These are phyloP conservation scores for Thelonectria rubi DNA, from an alignment of 2,329 filamentous ascomycete genomes.

Conservation along the genomic window DNA sequence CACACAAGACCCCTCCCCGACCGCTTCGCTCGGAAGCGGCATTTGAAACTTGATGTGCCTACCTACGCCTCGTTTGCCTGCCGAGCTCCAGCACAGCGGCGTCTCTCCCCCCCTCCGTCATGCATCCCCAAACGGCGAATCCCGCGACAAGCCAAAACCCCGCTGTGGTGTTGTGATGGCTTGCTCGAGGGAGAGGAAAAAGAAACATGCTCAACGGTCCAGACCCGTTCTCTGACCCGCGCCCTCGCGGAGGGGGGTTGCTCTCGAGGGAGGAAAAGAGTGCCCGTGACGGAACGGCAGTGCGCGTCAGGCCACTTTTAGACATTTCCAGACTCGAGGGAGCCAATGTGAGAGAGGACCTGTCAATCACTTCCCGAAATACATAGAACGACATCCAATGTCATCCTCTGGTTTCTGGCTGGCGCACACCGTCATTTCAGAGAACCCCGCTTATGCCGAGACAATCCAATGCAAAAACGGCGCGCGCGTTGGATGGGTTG, in stretches of 20 bases:
- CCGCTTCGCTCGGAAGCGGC: slow-evolving; percentile 20
- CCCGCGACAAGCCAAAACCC: slow-evolving; percentile 28
- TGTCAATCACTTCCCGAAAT: slow-evolving; percentile 22
- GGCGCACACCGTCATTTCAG: slow-evolving; percentile 41
- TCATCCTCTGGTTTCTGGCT: no score
- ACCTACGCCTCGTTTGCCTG: slow-evolving; percentile 2
- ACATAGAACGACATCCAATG: neutral
- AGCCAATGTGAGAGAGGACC: neutral
- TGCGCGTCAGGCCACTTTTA: slow-evolving; percentile 19
- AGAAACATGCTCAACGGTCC: slow-evolving; percentile 4
- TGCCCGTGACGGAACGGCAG: slow-evolving; percentile 5
- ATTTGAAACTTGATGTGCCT: slow-evolving; percentile 22
- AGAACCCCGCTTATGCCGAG: slow-evolving; percentile 22
- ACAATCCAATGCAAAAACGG: neutral
- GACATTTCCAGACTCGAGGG: neutral
- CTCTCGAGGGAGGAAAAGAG: slow-evolving; percentile 1
- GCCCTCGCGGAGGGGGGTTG: slow-evolving; percentile 3
- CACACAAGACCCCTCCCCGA: slow-evolving; percentile 1
- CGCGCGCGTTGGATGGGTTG: neutral
- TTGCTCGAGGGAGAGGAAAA: neutral
- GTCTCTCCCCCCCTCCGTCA: slow-evolving; percentile 4
- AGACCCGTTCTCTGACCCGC: slow-evolving; percentile 19
- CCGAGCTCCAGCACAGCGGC: slow-evolving; percentile 4
- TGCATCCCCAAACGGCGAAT: slow-evolving; percentile 36
- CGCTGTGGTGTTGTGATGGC: slow-evolving; percentile 22